Evolutionary conservation across 164 flowering plant species (phyloP).

Genomic region (Warburgia ugandensis): DNA sequence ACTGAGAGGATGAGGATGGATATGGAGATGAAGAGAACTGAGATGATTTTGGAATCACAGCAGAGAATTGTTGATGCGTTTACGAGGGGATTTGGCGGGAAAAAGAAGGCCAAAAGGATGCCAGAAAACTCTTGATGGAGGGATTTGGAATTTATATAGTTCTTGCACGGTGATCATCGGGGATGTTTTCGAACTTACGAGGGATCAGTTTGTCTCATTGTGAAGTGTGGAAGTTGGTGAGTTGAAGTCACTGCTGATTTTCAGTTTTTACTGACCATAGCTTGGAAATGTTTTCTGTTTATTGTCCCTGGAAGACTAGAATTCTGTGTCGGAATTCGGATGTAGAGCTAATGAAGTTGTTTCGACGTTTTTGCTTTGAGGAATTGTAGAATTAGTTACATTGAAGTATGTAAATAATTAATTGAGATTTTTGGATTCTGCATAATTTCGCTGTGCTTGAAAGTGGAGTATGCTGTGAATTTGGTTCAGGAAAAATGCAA

Average conservation of each 20-base stretch:
- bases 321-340: too few species aligned
- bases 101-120: constrained; percentile 29
- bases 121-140: constrained; percentile 3
- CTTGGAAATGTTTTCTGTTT: background rate
- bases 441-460: too few species aligned
- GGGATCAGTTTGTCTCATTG: background rate
- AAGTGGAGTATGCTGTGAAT: too few species aligned
- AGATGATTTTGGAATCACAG: constrained; percentile 63
- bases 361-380: too few species aligned
- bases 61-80: constrained; percentile 55
- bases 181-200: background rate
- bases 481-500: too few species aligned
- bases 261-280: background rate
- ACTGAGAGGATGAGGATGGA: constrained; percentile 65
- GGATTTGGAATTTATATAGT: background rate
- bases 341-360: too few species aligned
- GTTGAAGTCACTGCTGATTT: constrained; percentile 1
- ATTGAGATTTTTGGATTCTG: too few species aligned
- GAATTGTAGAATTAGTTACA: too few species aligned
- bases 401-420: too few species aligned
- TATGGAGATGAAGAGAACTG: constrained; percentile 60
- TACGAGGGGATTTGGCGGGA: constrained; percentile 28
- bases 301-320: too few species aligned
- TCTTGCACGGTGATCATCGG: background rate
- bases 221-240: constrained; percentile 6